phyloP scores from a whole-genome alignment of 2,329 filamentous ascomycete genomes.

The Colletotrichum lentis region DNA sequence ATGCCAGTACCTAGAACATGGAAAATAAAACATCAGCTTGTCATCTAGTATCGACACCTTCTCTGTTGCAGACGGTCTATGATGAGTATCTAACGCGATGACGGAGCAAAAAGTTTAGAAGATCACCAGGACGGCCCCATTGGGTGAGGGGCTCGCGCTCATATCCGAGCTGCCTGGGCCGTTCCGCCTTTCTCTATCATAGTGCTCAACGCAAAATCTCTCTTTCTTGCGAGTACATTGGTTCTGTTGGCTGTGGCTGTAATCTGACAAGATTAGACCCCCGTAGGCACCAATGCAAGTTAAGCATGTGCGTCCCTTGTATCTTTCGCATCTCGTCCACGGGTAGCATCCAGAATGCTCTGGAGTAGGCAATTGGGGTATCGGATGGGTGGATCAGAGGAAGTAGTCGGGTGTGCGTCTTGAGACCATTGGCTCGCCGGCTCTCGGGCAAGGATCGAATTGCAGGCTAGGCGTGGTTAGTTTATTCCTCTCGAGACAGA shows the following conservation, averaged over 20 bases:
- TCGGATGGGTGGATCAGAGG: slow-evolving; percentile 68
- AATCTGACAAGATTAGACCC: slow-evolving; percentile 37
- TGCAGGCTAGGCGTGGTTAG: slow-evolving; percentile 75
- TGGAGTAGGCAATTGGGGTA: slow-evolving; percentile 30
- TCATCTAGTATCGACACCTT: slow-evolving; percentile 37
- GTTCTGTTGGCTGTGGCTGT: slow-evolving; percentile 35
- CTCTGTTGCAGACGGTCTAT: slow-evolving; percentile 35
- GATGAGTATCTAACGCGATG: slow-evolving; percentile 36
- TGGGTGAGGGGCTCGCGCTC: slow-evolving; percentile 5
- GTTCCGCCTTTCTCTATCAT: slow-evolving; percentile 18
- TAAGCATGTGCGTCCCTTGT: slow-evolving; percentile 30
- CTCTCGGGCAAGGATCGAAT: slow-evolving; percentile 97
- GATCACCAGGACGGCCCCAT: slow-evolving; percentile 5
- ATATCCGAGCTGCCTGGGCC: slow-evolving; percentile 1
- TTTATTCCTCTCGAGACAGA: slow-evolving; percentile 10
- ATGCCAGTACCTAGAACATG: not conserved
- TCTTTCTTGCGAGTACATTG: slow-evolving; percentile 36
- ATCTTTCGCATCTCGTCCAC: slow-evolving; percentile 32
- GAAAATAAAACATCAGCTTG: slow-evolving; percentile 22
- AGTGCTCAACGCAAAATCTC: slow-evolving; percentile 35
- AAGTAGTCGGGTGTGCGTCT: slow-evolving; percentile 99
- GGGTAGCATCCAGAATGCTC: slow-evolving; percentile 19
- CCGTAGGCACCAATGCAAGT: slow-evolving; percentile 36
- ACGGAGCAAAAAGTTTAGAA: slow-evolving; percentile 11
- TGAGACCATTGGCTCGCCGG: slow-evolving; percentile 98